Percentiles rank a stretch among this genome's conserved stretches.
Conservation (phyloP, 2,329 filamentous ascomycete species). For the Stachybotrys chartarum region DNA sequence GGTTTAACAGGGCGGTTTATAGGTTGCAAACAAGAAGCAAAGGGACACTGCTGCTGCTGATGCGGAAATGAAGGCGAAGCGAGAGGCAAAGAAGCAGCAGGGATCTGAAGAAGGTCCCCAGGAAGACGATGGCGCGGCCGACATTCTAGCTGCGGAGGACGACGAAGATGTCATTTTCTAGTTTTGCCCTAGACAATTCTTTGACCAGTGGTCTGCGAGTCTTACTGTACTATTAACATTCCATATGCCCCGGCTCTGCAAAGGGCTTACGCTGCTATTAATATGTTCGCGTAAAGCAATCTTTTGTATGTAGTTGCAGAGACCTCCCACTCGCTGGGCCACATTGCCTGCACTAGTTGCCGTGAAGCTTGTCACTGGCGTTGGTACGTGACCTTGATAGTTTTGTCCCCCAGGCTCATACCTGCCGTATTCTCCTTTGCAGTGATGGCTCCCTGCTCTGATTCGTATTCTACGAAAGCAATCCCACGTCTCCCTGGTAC, state of each 20-base stretch:
- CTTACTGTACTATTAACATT: not conserved
- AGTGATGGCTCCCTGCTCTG: conserved; percentile 78
- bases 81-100: conserved; percentile 37
- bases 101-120: conserved; percentile 31
- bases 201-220: not conserved
- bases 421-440: conserved; percentile 91
- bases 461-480: conserved; percentile 95
- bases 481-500: conserved; percentile 84
- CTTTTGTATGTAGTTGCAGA: not conserved
- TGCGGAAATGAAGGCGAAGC: conserved; percentile 69
- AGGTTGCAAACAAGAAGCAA: conserved; percentile 77
- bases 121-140: conserved; percentile 29
- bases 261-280: too few relatives aligned
- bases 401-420: conserved; percentile 68
- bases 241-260: too few relatives aligned
- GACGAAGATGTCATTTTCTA: conserved; percentile 85
- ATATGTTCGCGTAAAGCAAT: too few relatives aligned
- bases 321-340: not conserved
- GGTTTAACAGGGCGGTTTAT: conserved; percentile 4
- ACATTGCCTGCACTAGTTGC: not conserved
- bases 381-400: conserved; percentile 95
- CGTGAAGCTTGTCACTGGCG: conserved; percentile 52
- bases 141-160: conserved; percentile 68
- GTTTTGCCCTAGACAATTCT: not conserved
- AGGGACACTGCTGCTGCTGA: conserved; percentile 66